Evolutionary conservation across 495 filamentous ascomycete species (phyloP).

Genomic region (Cercophora newfieldiana): DNA sequence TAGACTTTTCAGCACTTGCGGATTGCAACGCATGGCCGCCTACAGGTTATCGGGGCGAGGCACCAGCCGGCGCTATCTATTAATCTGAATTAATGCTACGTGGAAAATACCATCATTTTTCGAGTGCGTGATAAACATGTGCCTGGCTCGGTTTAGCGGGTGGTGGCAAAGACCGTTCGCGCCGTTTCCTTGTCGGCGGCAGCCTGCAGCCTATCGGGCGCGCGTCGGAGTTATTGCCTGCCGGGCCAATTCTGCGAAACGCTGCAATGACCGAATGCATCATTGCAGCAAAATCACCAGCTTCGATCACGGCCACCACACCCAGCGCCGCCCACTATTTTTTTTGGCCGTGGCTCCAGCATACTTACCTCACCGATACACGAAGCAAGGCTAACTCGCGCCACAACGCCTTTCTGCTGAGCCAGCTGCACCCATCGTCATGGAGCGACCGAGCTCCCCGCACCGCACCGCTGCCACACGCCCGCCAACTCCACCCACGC

Average conservation of each 20-base stretch:
- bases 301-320: neutral
- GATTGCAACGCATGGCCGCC: neutral
- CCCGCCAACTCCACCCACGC: constrained; percentile 62
- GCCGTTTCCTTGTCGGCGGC: neutral
- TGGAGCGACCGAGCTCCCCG: constrained; percentile 64
- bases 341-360: neutral
- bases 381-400: neutral
- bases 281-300: neutral
- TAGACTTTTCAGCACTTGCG: neutral
- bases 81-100: neutral
- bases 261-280: neutral
- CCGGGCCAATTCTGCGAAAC: neutral
- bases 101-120: neutral
- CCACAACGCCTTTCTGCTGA: neutral
- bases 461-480: constrained; percentile 43
- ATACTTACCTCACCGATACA: too few relatives aligned
- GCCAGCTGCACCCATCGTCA: constrained; percentile 10
- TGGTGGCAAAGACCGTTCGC: neutral
- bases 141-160: neutral
- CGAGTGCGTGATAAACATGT: neutral
- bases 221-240: neutral
- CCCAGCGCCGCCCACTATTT: neutral
- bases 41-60: neutral
- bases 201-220: neutral
- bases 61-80: neutral